Base-by-base conservation (phyloP, 345 rosid genomes). In the Lenwebbia sp. region DNA sequence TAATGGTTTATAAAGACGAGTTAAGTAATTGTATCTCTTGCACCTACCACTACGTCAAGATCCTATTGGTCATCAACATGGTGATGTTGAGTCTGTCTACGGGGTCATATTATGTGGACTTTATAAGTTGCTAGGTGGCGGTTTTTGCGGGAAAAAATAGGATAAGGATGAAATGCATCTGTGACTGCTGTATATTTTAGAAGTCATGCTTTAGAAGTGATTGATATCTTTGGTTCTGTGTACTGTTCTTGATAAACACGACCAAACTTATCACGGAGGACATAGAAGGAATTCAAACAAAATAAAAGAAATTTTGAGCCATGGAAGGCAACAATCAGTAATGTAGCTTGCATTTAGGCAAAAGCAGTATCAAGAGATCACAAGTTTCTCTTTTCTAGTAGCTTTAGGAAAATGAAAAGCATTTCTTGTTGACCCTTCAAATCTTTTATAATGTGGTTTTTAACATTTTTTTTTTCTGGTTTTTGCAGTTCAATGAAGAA, bases 401-500 rank as follows among this genome's bases (percentile, higher is more conserved):
- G 47, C 44, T 70, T 70, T 70, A 70, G 25, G 75, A 33, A 37
- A 70, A 33, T 37, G 23, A 70, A 70, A 33, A 37, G 25, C 78
- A 70, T 37, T 70, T 37, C 13, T 70, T 62, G 41, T 65, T 30
- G 76, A 37, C 78, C 44, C 47, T 33, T 70, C 47, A 70, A 33
- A 37, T 70, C 47, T 0, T 82, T 54, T 50, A 33, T 19, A 40
- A 53, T 52, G 49, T 7, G 58, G 74, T 62, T 25, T 37, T 54
- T 83, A 58, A 26, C n/a, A 49, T 22, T 54, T 86, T 74, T 88
- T 47, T 54, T 86, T 54, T n/a, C n/a, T 83, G 54, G 47, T 62
- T 49, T 49, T 41, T 85, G n/a, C 83, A 92, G 94, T 85, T 91
- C 88, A 90, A 88, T 91, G 88, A 85, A 87, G 86, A 82, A 90